phyloP scores from a whole-genome alignment of 441 rosid species.

The Erodium trifolium region DNA sequence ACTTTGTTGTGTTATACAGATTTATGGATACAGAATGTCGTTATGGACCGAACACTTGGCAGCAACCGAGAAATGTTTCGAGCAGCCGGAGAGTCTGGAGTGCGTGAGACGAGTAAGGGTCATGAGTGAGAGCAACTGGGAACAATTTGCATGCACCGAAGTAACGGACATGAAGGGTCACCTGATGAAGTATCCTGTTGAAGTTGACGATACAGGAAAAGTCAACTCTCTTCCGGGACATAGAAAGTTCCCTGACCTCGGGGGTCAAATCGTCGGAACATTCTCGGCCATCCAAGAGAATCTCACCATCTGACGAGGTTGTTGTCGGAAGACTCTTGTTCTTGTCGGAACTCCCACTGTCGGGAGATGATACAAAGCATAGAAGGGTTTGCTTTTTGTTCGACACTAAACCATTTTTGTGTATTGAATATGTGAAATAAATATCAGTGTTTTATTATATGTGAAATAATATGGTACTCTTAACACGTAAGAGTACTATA shows the following conservation, averaged over 20 bases:
- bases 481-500: too few relatives aligned
- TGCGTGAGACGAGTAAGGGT: constrained; percentile 63
- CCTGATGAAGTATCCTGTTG: constrained; percentile 76
- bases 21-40: constrained; percentile 91
- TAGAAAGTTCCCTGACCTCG: constrained; percentile 79
- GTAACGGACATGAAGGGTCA: constrained; percentile 82
- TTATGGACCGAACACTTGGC: constrained; percentile 94
- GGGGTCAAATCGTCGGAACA: constrained; percentile 74
- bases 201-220: constrained; percentile 72
- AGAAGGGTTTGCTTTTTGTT: too few relatives aligned
- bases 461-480: too few relatives aligned
- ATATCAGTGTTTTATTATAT: too few relatives aligned
- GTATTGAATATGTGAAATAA: too few relatives aligned
- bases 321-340: too few relatives aligned
- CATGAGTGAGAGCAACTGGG: constrained; percentile 63
- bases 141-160: constrained; percentile 53
- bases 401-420: too few relatives aligned
- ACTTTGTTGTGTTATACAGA: constrained; percentile 30
- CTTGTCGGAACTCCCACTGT: too few relatives aligned
- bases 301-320: constrained; percentile 49
- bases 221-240: constrained; percentile 61
- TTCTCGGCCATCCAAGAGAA: constrained; percentile 85
- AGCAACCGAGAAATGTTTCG: constrained; percentile 53
- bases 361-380: too few relatives aligned
- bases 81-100: constrained; percentile 60